Percentiles rank a stretch among this genome's conserved stretches.
Evolutionary conservation across 2,329 filamentous ascomycete species (phyloP).

Genomic region (Blumeria hordei): DNA sequence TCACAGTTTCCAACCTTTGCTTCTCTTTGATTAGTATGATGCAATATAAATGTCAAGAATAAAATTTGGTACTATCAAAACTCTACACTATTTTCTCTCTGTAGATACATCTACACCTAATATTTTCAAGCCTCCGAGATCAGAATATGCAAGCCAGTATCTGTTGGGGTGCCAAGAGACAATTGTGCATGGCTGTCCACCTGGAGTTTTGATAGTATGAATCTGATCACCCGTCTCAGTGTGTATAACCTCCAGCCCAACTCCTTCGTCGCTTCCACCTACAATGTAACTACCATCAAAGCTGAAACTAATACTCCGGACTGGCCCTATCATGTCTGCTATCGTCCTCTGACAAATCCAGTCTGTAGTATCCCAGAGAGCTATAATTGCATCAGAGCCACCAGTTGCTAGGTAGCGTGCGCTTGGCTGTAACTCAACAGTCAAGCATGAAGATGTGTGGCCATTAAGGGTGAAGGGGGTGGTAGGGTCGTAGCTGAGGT

Average conservation of each 20-base stretch:
- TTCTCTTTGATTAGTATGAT: too few relatives aligned
- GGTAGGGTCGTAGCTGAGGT: constrained; percentile 20
- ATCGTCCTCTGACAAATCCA: constrained; percentile 56
- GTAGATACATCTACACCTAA: constrained; percentile 18
- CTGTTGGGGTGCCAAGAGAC: constrained; percentile 55
- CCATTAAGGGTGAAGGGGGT: constrained; percentile 39
- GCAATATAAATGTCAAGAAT: too few relatives aligned
- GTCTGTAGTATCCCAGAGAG: constrained; percentile 54
- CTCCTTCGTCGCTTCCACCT: constrained; percentile 48
- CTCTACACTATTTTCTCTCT: constrained; percentile 8
- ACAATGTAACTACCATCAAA: constrained; percentile 57
- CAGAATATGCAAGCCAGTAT: constrained; percentile 52
- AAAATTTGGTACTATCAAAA: too few relatives aligned
- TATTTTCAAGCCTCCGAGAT: constrained; percentile 38
- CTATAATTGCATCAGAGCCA: constrained; percentile 49
- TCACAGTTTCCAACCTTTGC: too few relatives aligned
- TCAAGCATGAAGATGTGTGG: constrained; percentile 49
- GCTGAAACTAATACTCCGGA: constrained; percentile 47
- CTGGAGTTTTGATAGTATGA: constrained; percentile 43
- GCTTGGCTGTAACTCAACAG: constrained; percentile 43
- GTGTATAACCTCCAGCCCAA: constrained; percentile 44
- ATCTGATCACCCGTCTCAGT: constrained; percentile 51
- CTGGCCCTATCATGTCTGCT: constrained; percentile 41
- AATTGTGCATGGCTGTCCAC: constrained; percentile 28
- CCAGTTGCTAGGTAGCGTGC: constrained; percentile 51